A percentile compares a stretch with the other conserved stretches of the same genome.
phyloP scores from a whole-genome alignment of 164 flowering plant species.

The Echeveria elegans region DNA sequence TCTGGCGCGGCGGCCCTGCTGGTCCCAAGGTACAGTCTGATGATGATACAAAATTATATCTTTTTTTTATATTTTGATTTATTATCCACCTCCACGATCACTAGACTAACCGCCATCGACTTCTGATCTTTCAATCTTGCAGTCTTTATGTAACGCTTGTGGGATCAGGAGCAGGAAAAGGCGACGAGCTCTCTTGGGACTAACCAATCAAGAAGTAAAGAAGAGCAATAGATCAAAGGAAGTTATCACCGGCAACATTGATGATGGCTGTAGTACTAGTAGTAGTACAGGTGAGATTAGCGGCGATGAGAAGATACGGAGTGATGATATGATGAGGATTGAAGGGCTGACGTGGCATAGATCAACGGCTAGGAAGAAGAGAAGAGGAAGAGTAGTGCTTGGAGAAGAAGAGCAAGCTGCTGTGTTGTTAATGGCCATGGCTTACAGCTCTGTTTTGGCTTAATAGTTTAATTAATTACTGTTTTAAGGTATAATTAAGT shows the following conservation, averaged over 20 bases:
- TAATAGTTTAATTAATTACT: too few relatives aligned
- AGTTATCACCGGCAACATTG: conserved; percentile 3
- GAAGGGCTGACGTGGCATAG: conserved; percentile 30
- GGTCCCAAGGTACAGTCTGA: conserved; percentile 68
- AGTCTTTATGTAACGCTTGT: conserved; percentile 14
- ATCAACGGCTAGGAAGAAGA: conserved; percentile 30
- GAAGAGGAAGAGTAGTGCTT: conserved; percentile 26
- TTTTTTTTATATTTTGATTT: too few relatives aligned
- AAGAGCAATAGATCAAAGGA: conserved; percentile 32
- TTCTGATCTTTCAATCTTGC: not conserved
- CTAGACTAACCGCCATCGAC: too few relatives aligned
- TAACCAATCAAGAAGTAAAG: not conserved
- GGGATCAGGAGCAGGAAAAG: conserved; percentile 12
- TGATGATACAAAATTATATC: not conserved
- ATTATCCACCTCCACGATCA: too few relatives aligned
- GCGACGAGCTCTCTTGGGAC: conserved; percentile 2
- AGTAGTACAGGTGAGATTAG: conserved; percentile 13
- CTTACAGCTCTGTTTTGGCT: conserved; percentile 55
- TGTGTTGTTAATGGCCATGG: conserved; percentile 53
- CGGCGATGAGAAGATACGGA: conserved; percentile 26
- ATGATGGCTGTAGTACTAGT: conserved; percentile 7
- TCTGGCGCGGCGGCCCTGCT: conserved; percentile 79
- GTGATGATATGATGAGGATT: conserved; percentile 27
- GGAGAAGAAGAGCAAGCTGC: conserved; percentile 75
- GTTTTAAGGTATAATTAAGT: not conserved